A percentile compares a stretch with the other conserved stretches of the same genome.
Evolutionary conservation across 2,329 filamentous ascomycete species (phyloP).

Genomic region (Penicillium sp.): DNA sequence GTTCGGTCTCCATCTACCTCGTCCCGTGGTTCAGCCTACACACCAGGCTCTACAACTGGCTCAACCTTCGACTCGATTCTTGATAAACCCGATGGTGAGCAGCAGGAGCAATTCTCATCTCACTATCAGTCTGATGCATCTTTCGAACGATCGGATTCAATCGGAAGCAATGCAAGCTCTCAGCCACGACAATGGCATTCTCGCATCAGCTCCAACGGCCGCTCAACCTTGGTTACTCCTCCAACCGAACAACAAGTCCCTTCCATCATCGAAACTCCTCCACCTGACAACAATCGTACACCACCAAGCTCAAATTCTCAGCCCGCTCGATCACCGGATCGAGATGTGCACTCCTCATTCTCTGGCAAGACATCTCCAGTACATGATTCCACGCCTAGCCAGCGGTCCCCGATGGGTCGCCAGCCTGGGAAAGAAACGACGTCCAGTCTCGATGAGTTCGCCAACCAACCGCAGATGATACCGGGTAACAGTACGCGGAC

Average conservation of each 20-base stretch:
- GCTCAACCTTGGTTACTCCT: slow-evolving; percentile 60
- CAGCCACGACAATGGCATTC: slow-evolving; percentile 61
- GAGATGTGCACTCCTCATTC: slow-evolving; percentile 41
- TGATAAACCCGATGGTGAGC: slow-evolving; percentile 35
- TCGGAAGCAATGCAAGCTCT: slow-evolving; percentile 41
- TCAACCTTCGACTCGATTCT: slow-evolving; percentile 39
- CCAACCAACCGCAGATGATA: slow-evolving; percentile 69
- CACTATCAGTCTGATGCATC: slow-evolving; percentile 30
- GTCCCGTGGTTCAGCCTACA: slow-evolving; percentile 30
- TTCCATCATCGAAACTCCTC: slow-evolving; percentile 68
- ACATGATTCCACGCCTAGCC: slow-evolving; percentile 48
- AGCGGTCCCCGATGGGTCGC: slow-evolving; percentile 41
- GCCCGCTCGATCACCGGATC: slow-evolving; percentile 54
- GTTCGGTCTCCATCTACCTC: slow-evolving; percentile 53
- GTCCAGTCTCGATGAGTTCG: slow-evolving; percentile 68
- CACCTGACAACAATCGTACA: slow-evolving; percentile 49
- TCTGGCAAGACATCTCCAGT: slow-evolving; percentile 45
- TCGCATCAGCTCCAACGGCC: slow-evolving; percentile 61
- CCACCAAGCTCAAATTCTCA: slow-evolving; percentile 39
- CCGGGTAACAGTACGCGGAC: slow-evolving; percentile 74
- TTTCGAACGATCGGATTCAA: slow-evolving; percentile 21
- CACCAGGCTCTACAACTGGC: slow-evolving; percentile 30
- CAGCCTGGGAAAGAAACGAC: slow-evolving; percentile 47
- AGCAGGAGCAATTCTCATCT: slow-evolving; percentile 19
- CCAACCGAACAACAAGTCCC: slow-evolving; percentile 57